Evolutionary conservation across 2,329 filamentous ascomycete species (phyloP).

Genomic region (Trichoderma koningii): DNA sequence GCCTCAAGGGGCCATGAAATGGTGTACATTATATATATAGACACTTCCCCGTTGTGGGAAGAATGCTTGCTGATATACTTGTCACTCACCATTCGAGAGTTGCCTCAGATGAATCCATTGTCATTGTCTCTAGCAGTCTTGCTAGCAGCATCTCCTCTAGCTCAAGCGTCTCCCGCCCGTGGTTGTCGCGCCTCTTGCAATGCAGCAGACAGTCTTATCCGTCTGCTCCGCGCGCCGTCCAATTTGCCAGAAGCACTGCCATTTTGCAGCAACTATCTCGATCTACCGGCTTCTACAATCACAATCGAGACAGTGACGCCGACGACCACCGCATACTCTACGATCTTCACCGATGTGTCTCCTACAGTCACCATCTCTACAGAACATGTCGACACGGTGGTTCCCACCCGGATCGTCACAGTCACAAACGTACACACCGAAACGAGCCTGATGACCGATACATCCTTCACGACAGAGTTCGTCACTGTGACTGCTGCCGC

Average conservation of each 20-base stretch:
- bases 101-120: neutral
- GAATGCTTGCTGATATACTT: too few species aligned
- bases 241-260: conserved; percentile 9
- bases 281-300: conserved; percentile 6
- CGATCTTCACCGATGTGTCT: neutral
- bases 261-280: conserved; percentile 1
- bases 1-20: neutral
- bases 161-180: neutral
- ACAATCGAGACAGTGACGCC: neutral
- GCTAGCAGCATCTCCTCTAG: conserved; percentile 3
- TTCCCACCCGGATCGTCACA: neutral
- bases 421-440: conserved; percentile 12
- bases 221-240: conserved; percentile 5
- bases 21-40: neutral
- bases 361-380: neutral
- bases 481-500: neutral
- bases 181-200: conserved; percentile 6
- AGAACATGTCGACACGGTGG: neutral
- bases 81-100: neutral
- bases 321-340: conserved; percentile 12
- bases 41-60: neutral
- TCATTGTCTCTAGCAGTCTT: conserved; percentile 1
- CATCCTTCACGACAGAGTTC: neutral
- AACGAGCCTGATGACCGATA: conserved; percentile 7
- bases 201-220: neutral